phyloP scores from a whole-genome alignment of 106 monocot genomes.

The Phalaenopsis equestris region DNA sequence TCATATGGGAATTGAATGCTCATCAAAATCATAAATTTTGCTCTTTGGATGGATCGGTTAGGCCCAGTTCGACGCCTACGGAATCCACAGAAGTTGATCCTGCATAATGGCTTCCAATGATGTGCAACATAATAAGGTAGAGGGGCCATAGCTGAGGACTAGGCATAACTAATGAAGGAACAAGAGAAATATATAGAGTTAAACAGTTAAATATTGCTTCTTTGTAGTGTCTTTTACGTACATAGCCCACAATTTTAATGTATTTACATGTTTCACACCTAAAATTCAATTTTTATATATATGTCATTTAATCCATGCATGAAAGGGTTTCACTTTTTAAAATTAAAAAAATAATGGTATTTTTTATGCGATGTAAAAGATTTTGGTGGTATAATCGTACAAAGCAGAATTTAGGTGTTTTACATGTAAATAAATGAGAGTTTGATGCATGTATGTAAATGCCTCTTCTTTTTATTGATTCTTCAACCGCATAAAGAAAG shows the following conservation, averaged over 20 bases:
- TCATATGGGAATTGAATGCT: constrained; percentile 15
- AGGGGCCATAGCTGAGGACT: not conserved
- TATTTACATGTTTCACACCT: too few relatives aligned
- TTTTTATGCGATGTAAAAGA: too few relatives aligned
- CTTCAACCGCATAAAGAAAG: not conserved
- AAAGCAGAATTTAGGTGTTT: too few relatives aligned
- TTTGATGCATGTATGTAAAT: not conserved
- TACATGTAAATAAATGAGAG: too few relatives aligned
- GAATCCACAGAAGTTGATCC: not conserved
- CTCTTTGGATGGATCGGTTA: constrained; percentile 1
- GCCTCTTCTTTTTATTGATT: not conserved
- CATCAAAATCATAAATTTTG: not conserved
- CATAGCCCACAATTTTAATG: too few relatives aligned
- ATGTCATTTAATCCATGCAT: too few relatives aligned
- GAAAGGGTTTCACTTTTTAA: too few relatives aligned
- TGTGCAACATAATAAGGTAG: not conserved
- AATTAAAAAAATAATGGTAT: too few relatives aligned
- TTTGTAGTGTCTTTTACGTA: not conserved
- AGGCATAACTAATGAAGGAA: not conserved
- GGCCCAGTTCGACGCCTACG: not conserved
- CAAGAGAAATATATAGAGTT: not conserved
- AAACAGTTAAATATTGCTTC: not conserved
- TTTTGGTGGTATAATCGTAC: too few relatives aligned
- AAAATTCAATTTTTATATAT: too few relatives aligned
- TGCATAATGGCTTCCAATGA: not conserved